Conservation (phyloP, 1,284 basidiomycete genomes). For the Cutaneotrichosporon arboriforme region DNA sequence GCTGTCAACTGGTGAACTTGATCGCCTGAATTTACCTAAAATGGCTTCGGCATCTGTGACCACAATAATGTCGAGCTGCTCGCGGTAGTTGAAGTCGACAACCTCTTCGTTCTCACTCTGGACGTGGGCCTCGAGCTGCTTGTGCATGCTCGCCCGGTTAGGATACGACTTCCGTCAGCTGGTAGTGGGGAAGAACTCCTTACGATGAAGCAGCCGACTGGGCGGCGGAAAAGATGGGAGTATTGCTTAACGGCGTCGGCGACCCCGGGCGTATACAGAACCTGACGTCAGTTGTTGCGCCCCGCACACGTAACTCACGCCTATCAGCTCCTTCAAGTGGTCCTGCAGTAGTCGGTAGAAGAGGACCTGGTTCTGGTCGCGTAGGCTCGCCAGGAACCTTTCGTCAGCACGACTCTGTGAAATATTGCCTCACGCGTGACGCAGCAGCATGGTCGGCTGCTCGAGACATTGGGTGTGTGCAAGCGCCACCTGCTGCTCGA, state of each 20-base stretch:
- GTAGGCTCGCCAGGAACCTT: conserved; percentile 8
- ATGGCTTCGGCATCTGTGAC: conserved; percentile 79
- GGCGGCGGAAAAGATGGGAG: conserved; percentile 71
- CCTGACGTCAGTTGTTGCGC: too few relatives aligned
- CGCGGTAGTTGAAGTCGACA: conserved; percentile 63
- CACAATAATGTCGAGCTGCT: conserved; percentile 62
- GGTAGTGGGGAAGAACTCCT: too few relatives aligned
- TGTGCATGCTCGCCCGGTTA: conserved; percentile 61
- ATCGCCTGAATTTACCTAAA: conserved; percentile 56
- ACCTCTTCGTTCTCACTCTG: conserved; percentile 38
- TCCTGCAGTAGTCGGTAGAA: conserved; percentile 65
- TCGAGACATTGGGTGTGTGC: conserved; percentile 61
- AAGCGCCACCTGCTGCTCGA: conserved; percentile 64
- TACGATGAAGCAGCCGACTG: conserved; percentile 28
- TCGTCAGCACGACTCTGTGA: not conserved
- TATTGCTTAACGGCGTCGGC: conserved; percentile 61
- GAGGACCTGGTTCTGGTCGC: conserved; percentile 59
- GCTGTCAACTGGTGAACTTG: too few relatives aligned
- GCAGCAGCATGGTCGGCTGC: conserved; percentile 34
- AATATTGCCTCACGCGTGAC: conserved; percentile 32
- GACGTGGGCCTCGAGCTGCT: conserved; percentile 47
- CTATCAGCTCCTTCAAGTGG: conserved; percentile 61
- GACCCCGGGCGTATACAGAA: conserved; percentile 57
- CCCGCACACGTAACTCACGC: conserved; percentile 52
- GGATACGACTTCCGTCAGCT: conserved; percentile 50